Evolutionary conservation across 2,329 filamentous ascomycete genomes (phyloP).

Genomic region (Ramichloridium luteum): DNA sequence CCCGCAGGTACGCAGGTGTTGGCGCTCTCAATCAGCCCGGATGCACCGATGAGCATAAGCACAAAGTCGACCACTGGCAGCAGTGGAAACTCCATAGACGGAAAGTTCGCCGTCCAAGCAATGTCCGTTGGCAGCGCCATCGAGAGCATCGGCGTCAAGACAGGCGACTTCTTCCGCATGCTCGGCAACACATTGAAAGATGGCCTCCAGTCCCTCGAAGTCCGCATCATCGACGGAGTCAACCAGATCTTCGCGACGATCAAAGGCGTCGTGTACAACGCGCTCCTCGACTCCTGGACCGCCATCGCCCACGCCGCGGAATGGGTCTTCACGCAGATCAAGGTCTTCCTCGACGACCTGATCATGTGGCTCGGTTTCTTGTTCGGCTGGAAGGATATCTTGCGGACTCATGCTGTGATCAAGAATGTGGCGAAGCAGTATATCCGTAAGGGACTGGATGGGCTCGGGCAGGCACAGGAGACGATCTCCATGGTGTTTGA

Average conservation of each 20-base stretch:
- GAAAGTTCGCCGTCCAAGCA: too few relatives aligned
- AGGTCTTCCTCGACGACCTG: slow-evolving; percentile 1
- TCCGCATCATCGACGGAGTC: neutral
- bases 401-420: neutral
- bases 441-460: neutral
- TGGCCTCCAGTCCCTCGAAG: neutral
- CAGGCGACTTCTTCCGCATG: too few relatives aligned
- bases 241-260: slow-evolving; percentile 1
- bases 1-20: too few relatives aligned
- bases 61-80: too few relatives aligned
- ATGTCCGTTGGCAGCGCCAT: too few relatives aligned
- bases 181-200: too few relatives aligned
- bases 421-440: slow-evolving; percentile 1
- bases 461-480: neutral
- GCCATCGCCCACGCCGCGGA: neutral
- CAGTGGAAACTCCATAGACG: too few relatives aligned
- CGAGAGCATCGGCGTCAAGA: too few relatives aligned
- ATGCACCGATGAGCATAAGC: too few relatives aligned
- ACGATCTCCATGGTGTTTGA: too few relatives aligned
- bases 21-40: too few relatives aligned
- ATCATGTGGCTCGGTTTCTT: slow-evolving; percentile 1
- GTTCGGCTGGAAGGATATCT: slow-evolving; percentile 1
- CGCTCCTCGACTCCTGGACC: slow-evolving; percentile 1
- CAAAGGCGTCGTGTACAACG: neutral
- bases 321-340: slow-evolving; percentile 1